Evolutionary conservation across 1,284 basidiomycete species (phyloP), one percentile per base, ranked within the genome.

Genomic region (Butyriboletus appendiculatus): DNA sequence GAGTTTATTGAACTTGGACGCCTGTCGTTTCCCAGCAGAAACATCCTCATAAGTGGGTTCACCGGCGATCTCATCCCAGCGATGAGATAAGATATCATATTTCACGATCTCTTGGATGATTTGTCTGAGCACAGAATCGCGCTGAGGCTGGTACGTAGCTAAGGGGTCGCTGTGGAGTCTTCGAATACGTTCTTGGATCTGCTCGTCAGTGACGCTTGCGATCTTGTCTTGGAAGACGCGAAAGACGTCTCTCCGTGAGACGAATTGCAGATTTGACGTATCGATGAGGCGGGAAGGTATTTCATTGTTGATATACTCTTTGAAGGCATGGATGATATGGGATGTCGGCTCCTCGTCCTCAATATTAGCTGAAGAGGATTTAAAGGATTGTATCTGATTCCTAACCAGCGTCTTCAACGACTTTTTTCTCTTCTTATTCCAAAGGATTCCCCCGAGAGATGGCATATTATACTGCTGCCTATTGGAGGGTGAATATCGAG

Each of bases 1-100:
- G 0, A 62, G 48, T 30, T 61, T 61, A 16, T 45, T 38, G 37
- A 50, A 59, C 12, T 45, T 48, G 22, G 54, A 30, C 0, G 37
- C 12, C 5, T 9, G 20, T 20, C n/a, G 35, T 24, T 45, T 52
- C 15, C 41, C 32, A 26, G 7, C 20, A 5, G 41, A 26, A 28
- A 60, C 22, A 26, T 58, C 54, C 10, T 49, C 48, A 30, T 30
- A 58, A 2, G 43, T 46, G 42, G 46, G 49, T 58, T 59, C 56
- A 22, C 24, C 46, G 3, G 22, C 12, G 32, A 28, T n/a, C 18
- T 49, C 44, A 10, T 49, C 44, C 56, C 58, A 61, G 11, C 50
- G 49, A 33, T 61, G 58, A 28, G 58, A 59, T 37, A 59, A 30
- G 20, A 59, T 45, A 20, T 18, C 55, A n/a, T 59, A 58, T 48